Evolutionary conservation across 176 grass and related monocot genomes (phyloP).

Genomic region (Hyparrhenia diplandra): DNA sequence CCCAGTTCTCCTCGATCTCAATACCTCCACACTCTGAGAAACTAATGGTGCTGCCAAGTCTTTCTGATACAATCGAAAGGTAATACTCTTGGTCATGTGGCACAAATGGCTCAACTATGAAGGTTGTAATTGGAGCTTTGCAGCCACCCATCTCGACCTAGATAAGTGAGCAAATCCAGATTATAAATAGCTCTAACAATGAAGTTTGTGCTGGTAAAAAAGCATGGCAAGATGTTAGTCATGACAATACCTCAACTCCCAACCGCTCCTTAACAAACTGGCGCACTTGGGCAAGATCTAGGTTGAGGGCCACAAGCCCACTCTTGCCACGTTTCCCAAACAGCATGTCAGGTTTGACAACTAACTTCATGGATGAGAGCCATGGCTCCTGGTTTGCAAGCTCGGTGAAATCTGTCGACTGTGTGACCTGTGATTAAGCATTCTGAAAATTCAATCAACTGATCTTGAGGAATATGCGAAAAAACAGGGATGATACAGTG

Average conservation of each 20-base stretch:
- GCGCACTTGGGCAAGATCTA: slow-evolving; percentile 83
- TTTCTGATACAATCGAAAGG: slow-evolving; percentile 81
- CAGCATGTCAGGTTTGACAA: slow-evolving; percentile 98
- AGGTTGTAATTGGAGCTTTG: slow-evolving; percentile 94
- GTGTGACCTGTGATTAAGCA: slow-evolving; percentile 49
- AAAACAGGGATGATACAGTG: not conserved
- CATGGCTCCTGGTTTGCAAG: slow-evolving; percentile 75
- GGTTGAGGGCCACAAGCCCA: slow-evolving; percentile 86
- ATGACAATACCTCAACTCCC: slow-evolving; percentile 61
- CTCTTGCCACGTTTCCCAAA: slow-evolving; percentile 98
- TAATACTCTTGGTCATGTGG: slow-evolving; percentile 96
- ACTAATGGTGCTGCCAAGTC: slow-evolving; percentile 80
- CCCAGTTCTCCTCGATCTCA: slow-evolving; percentile 99
- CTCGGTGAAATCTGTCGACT: slow-evolving; percentile 87
- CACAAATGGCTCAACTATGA: slow-evolving; percentile 93
- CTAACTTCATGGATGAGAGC: slow-evolving; percentile 88
- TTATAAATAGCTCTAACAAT: not conserved
- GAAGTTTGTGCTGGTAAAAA: not conserved
- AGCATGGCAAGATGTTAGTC: not conserved
- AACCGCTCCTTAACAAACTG: slow-evolving; percentile 89
- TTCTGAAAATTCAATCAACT: not conserved
- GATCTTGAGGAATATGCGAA: not conserved
- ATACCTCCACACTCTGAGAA: slow-evolving; percentile 96
- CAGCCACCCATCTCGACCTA: slow-evolving; percentile 97
- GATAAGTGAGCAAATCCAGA: not conserved